Evolutionary conservation across 164 flowering plant species (phyloP).

Genomic region (Liriodendron chinense): DNA sequence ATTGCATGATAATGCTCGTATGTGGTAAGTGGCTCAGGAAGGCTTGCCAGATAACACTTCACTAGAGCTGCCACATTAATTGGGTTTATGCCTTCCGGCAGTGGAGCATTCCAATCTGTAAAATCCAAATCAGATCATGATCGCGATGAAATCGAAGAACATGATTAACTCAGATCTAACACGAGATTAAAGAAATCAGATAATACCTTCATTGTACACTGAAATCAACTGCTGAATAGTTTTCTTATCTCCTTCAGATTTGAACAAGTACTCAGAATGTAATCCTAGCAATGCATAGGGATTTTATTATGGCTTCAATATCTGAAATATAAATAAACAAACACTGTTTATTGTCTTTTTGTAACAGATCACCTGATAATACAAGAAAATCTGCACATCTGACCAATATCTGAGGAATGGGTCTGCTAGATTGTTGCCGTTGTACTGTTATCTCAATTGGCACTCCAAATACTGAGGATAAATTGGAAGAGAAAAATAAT

Average conservation of each 20-base stretch:
- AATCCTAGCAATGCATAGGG: slow-evolving; percentile 42
- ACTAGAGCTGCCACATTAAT: slow-evolving; percentile 61
- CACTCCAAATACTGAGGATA: slow-evolving; percentile 72
- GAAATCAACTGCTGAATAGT: slow-evolving; percentile 72
- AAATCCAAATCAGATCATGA: background rate
- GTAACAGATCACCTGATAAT: slow-evolving; percentile 54
- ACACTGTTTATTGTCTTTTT: background rate
- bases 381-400: slow-evolving; percentile 86
- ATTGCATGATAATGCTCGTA: slow-evolving; percentile 72
- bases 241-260: slow-evolving; percentile 69
- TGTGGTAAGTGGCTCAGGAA: slow-evolving; percentile 86
- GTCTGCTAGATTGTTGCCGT: slow-evolving; percentile 61
- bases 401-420: slow-evolving; percentile 68
- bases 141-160: background rate
- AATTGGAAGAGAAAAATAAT: background rate
- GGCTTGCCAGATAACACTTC: slow-evolving; percentile 86
- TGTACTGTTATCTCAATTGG: slow-evolving; percentile 82
- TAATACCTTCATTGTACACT: slow-evolving; percentile 74
- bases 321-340: background rate
- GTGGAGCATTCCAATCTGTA: slow-evolving; percentile 65
- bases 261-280: slow-evolving; percentile 62
- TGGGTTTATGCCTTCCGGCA: slow-evolving; percentile 71
- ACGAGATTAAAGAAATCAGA: slow-evolving; percentile 3
- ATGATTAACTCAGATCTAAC: slow-evolving; percentile 7
- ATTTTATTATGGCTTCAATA: background rate